Evolutionary conservation across 345 rosid genomes (phyloP).

Genomic region (Psidium guajava): DNA sequence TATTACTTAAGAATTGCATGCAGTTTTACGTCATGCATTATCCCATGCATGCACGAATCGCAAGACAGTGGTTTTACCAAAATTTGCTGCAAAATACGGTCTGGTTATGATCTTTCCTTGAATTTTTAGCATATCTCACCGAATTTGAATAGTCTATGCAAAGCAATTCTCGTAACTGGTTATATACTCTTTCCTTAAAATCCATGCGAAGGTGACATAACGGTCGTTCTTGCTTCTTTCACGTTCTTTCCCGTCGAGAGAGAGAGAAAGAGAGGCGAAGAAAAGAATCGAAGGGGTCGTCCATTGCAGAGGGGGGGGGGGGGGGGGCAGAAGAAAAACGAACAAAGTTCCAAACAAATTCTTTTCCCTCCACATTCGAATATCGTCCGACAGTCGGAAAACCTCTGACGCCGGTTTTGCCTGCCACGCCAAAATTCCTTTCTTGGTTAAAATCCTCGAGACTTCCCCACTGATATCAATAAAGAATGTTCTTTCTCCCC

Average conservation of each 20-base stretch:
- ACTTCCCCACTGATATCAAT: conserved; percentile 15
- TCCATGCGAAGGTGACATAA: neutral
- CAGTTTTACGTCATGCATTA: neutral
- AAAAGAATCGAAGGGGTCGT: neutral
- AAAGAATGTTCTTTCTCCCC: conserved; percentile 42
- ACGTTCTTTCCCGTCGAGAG: neutral
- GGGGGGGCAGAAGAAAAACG: neutral
- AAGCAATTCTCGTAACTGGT: neutral
- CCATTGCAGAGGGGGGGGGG: neutral
- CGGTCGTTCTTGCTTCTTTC: neutral
- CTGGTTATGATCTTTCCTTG: neutral
- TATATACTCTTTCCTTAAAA: neutral
- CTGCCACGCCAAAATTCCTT: neutral
- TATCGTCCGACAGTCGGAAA: neutral
- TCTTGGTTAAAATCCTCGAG: neutral
- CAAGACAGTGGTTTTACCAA: neutral
- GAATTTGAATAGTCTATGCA: neutral
- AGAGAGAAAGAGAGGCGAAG: neutral
- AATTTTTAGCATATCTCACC: neutral
- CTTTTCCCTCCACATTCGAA: conserved; percentile 7
- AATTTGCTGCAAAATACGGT: neutral
- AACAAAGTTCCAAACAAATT: neutral
- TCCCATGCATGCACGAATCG: neutral
- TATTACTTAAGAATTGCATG: too few relatives aligned
- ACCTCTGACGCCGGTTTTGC: neutral